Percentiles rank a stretch among this genome's conserved stretches.
phyloP scores from a whole-genome alignment of 805 yeast species.

The Hanseniaspora jakobsenii region DNA sequence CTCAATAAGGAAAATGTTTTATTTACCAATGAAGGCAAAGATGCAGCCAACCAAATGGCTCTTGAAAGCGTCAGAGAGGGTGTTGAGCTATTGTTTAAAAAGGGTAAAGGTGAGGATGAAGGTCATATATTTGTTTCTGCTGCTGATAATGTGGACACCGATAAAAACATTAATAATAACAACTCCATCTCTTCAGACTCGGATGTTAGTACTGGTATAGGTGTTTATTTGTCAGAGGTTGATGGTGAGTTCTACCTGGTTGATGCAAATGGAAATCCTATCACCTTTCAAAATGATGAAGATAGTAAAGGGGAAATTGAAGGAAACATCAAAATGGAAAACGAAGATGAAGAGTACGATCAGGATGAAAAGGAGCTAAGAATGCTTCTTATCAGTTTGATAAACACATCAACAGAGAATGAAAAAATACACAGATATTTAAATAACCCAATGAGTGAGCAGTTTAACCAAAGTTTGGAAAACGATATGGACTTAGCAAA shows the following conservation, averaged over 20 bases:
- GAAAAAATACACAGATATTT: constrained; percentile 8
- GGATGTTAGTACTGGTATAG: constrained; percentile 9
- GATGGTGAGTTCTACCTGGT: constrained; percentile 17
- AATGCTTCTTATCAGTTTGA: background rate
- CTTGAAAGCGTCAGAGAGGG: constrained; percentile 10
- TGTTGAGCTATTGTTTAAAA: constrained; percentile 4
- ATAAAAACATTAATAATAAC: background rate
- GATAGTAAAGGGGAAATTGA: background rate
- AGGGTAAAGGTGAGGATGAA: constrained; percentile 7
- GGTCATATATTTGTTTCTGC: constrained; percentile 13
- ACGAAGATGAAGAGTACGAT: background rate
- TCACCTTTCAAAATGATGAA: no score
- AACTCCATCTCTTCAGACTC: background rate
- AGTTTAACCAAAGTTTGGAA: background rate
- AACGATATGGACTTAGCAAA: background rate
- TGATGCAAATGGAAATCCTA: constrained; percentile 17
- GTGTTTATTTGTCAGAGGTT: constrained; percentile 11
- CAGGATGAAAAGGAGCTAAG: constrained; percentile 13
- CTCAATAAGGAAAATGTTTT: background rate
- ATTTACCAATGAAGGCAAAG: background rate
- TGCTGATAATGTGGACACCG: background rate
- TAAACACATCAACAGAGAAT: constrained; percentile 9
- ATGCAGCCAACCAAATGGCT: constrained; percentile 13
- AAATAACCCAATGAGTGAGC: background rate
- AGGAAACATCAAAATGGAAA: background rate